Evolutionary conservation across 495 filamentous ascomycete genomes (phyloP).

Genomic region (Podospora pseudocomata): DNA sequence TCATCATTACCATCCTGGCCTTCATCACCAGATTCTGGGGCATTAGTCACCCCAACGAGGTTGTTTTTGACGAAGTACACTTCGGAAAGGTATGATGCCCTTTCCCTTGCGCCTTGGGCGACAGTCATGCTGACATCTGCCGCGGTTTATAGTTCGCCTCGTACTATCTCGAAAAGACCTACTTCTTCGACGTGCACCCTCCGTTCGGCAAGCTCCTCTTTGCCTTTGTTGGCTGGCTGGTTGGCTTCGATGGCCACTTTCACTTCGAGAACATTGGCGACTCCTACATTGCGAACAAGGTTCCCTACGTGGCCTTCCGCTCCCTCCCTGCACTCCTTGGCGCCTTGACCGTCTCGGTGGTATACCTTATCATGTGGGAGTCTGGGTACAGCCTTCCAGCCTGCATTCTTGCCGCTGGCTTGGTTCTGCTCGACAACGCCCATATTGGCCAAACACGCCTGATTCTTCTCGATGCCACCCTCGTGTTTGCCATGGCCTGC

Average conservation of each 20-base stretch:
- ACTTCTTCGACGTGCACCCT: conserved; percentile 99
- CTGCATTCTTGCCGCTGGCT: conserved; percentile 75
- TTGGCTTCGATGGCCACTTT: conserved; percentile 94
- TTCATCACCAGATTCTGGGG: conserved; percentile 93
- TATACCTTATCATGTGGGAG: conserved; percentile 99
- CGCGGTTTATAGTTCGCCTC: conserved; percentile 69
- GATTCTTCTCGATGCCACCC: conserved; percentile 89
- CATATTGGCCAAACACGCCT: conserved; percentile 95
- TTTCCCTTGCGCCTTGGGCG: neutral
- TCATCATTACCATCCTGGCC: conserved; percentile 73
- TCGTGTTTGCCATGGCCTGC: conserved; percentile 93
- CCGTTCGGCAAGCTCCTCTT: conserved; percentile 90
- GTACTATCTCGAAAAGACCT: conserved; percentile 94
- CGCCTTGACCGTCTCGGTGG: conserved; percentile 86
- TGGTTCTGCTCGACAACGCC: conserved; percentile 95
- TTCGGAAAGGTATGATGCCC: conserved; percentile 83
- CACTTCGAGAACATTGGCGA: conserved; percentile 99
- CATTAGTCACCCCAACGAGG: conserved; percentile 89
- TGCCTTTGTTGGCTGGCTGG: conserved; percentile 93
- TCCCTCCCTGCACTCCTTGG: conserved; percentile 90
- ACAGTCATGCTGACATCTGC: conserved; percentile 11
- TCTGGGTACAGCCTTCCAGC: conserved; percentile 95
- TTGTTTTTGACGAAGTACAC: conserved; percentile 99
- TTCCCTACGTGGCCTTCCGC: conserved; percentile 93
- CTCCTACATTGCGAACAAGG: conserved; percentile 94